Evolutionary conservation across 2,329 filamentous ascomycete genomes (phyloP).

Genomic region (Beauveria caledonica): DNA sequence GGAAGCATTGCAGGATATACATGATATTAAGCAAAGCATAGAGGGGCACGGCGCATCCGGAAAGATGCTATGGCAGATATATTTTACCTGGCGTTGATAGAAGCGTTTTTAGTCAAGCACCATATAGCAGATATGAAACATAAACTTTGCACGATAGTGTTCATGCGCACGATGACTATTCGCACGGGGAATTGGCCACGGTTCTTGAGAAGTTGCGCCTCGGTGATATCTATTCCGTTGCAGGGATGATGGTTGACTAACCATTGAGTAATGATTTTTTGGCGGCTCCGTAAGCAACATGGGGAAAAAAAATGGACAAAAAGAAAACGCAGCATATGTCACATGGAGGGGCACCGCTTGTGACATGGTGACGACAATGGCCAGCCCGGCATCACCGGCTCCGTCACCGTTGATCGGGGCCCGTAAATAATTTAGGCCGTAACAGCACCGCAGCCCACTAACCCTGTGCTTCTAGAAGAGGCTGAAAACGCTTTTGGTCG

Average conservation of each 20-base stretch:
- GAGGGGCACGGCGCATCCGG: conserved; percentile 8
- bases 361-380: conserved; percentile 6
- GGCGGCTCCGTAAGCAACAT: neutral
- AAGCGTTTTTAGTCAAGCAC: conserved; percentile 1
- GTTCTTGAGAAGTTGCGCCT: neutral
- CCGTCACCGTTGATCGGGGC: neutral
- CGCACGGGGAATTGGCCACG: neutral
- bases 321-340: neutral
- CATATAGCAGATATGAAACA: neutral
- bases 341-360: neutral
- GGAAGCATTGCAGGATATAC: conserved; percentile 11
- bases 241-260: neutral
- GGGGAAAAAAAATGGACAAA: neutral
- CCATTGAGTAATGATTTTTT: neutral
- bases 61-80: neutral
- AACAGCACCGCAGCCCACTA: neutral
- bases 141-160: neutral
- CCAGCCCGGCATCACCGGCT: conserved; percentile 5
- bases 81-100: conserved; percentile 10
- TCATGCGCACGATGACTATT: too few species aligned
- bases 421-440: conserved; percentile 4
- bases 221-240: neutral
- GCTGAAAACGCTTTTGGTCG: neutral
- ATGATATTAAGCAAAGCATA: conserved; percentile 10
- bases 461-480: neutral